phyloP scores from a whole-genome alignment of 306 rosid genomes.

The Ormosia emarginata region DNA sequence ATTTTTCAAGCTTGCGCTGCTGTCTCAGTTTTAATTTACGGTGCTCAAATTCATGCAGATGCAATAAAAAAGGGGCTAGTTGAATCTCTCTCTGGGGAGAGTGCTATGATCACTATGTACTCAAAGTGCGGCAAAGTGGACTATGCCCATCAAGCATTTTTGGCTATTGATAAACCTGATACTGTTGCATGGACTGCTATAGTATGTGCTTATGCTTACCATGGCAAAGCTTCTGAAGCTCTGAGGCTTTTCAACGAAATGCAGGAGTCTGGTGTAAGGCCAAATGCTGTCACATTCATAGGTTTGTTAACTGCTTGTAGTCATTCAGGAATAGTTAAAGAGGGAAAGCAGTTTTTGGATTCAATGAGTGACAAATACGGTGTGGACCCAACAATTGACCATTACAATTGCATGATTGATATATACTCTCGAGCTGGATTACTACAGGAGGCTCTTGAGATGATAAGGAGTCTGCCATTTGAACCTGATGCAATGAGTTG shows the following conservation, averaged over 20 bases:
- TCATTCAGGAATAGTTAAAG: conserved; percentile 52
- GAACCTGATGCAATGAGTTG: conserved; percentile 60
- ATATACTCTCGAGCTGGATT: conserved; percentile 57
- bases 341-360: conserved; percentile 48
- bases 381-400: conserved; percentile 50
- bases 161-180: conserved; percentile 50
- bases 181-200: conserved; percentile 61
- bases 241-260: conserved; percentile 40
- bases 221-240: conserved; percentile 55
- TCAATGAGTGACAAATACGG: conserved; percentile 39
- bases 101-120: conserved; percentile 68
- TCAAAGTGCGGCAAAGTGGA: conserved; percentile 61
- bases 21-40: conserved; percentile 41
- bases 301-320: conserved; percentile 60
- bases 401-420: conserved; percentile 60
- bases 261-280: conserved; percentile 42
- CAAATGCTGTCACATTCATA: conserved; percentile 55
- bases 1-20: conserved; percentile 62
- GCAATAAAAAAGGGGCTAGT: conserved; percentile 55
- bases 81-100: conserved; percentile 44
- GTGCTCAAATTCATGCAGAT: conserved; percentile 58
- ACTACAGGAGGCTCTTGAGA: conserved; percentile 42
- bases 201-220: conserved; percentile 54
- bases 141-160: conserved; percentile 48
- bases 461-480: conserved; percentile 44